phyloP scores from a whole-genome alignment of 2,329 filamentous ascomycete genomes.

The Alternaria alternata region DNA sequence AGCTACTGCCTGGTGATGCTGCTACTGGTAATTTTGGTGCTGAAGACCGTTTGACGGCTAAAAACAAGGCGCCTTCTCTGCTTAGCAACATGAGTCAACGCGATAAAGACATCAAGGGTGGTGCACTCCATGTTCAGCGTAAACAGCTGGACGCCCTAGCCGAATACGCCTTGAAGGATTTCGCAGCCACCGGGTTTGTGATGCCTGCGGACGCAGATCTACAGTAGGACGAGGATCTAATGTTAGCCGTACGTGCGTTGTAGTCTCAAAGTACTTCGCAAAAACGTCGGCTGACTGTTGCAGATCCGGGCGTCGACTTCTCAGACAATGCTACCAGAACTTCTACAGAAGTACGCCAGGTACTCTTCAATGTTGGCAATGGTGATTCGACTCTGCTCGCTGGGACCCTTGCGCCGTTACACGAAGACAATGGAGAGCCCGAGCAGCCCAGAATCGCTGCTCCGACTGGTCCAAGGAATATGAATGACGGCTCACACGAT shows the following conservation, averaged over 20 bases:
- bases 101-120: constrained; percentile 49
- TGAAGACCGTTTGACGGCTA: constrained; percentile 17
- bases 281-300: neutral
- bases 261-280: neutral
- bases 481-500: neutral
- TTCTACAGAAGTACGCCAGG: neutral
- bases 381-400: neutral
- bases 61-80: constrained; percentile 41
- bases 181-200: constrained; percentile 56
- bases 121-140: constrained; percentile 58
- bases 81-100: constrained; percentile 49
- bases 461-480: neutral
- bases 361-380: neutral
- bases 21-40: constrained; percentile 8
- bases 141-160: constrained; percentile 59
- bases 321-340: neutral
- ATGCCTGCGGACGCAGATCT: constrained; percentile 56
- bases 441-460: neutral
- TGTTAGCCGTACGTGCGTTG: neutral
- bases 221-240: constrained; percentile 27
- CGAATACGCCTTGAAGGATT: constrained; percentile 54
- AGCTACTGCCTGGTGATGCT: constrained; percentile 13
- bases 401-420: neutral
- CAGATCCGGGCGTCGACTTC: neutral
- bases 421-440: neutral